Percentiles rank a stretch among this genome's conserved stretches.
These are phyloP conservation scores for Ustilago cynodontis DNA, from an alignment of 1,284 basidiomycete genomes.

Conservation along the genomic window DNA sequence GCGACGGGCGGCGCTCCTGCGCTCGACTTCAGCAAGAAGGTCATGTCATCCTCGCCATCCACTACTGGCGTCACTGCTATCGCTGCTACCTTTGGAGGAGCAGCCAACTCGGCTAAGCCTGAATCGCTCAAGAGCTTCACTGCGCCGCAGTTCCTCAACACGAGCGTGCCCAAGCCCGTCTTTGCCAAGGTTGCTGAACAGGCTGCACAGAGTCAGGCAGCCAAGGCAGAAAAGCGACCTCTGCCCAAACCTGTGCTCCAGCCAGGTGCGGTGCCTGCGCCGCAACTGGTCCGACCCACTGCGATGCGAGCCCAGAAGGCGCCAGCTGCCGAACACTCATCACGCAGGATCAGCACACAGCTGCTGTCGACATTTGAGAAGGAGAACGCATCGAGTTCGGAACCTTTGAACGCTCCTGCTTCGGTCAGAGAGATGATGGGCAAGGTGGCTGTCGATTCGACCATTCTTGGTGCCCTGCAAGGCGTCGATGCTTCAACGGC, in stretches of 20 bases:
- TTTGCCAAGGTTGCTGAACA: slow-evolving; percentile 30
- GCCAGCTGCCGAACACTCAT: slow-evolving; percentile 18
- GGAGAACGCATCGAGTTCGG: slow-evolving; percentile 4
- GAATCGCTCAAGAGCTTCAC: slow-evolving; percentile 44
- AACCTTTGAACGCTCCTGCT: neutral
- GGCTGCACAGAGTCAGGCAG: neutral
- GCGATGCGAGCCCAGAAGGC: slow-evolving; percentile 34
- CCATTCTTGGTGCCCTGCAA: slow-evolving; percentile 35
- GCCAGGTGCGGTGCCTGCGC: slow-evolving; percentile 35
- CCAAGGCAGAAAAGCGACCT: slow-evolving; percentile 33
- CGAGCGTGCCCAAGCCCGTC: slow-evolving; percentile 39
- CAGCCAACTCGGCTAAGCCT: slow-evolving; percentile 17
- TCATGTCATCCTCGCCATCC: slow-evolving; percentile 21
- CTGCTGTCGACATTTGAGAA: slow-evolving; percentile 46
- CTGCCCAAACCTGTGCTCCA: slow-evolving; percentile 40
- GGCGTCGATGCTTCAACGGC: slow-evolving; percentile 8
- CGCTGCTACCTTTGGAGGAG: slow-evolving; percentile 31
- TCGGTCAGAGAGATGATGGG: slow-evolving; percentile 43
- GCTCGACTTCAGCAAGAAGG: slow-evolving; percentile 59
- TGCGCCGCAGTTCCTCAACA: slow-evolving; percentile 58
- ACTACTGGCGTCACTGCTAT: slow-evolving; percentile 32
- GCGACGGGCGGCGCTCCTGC: slow-evolving; percentile 51
- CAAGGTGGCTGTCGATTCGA: slow-evolving; percentile 45
- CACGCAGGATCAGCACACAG: slow-evolving; percentile 37
- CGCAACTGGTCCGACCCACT: slow-evolving; percentile 34